Conservation (phyloP, 2,329 filamentous ascomycete species). For the Pestalotiopsis sp. region DNA sequence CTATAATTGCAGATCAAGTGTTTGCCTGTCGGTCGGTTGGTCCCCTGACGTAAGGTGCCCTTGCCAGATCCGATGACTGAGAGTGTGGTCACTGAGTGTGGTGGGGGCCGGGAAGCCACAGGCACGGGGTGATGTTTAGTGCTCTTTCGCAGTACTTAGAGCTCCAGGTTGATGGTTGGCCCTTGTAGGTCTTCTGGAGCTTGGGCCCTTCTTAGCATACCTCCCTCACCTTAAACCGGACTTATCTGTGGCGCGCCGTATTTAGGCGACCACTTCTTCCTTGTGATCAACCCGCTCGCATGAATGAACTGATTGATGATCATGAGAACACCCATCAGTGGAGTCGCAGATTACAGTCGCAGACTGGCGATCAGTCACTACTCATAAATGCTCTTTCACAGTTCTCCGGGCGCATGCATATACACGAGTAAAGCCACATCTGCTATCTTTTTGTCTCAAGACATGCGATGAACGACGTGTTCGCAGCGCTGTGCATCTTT, state of each 20-base stretch:
- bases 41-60: neutral
- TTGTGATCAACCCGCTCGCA: neutral
- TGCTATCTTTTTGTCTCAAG: neutral
- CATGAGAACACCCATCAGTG: neutral
- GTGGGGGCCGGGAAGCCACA: neutral
- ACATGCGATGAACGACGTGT: neutral
- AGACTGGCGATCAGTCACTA: neutral
- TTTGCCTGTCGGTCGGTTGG: neutral
- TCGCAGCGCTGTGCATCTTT: neutral
- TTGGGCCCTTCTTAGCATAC: too few relatives aligned
- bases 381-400: neutral
- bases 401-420: neutral
- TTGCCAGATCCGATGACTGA: neutral
- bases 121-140: neutral
- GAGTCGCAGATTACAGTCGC: neutral
- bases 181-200: too few relatives aligned
- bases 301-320: neutral
- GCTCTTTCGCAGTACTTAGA: too few relatives aligned
- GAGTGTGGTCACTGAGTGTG: neutral
- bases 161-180: too few relatives aligned
- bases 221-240: too few relatives aligned
- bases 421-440: neutral
- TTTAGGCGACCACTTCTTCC: neutral
- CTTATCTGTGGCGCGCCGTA: too few relatives aligned
- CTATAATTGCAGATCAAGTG: neutral